Percentiles rank a stretch among this genome's conserved stretches.
Conservation (phyloP, 1,139 yeast genomes). For the Suhomyces bolitotheri region DNA sequence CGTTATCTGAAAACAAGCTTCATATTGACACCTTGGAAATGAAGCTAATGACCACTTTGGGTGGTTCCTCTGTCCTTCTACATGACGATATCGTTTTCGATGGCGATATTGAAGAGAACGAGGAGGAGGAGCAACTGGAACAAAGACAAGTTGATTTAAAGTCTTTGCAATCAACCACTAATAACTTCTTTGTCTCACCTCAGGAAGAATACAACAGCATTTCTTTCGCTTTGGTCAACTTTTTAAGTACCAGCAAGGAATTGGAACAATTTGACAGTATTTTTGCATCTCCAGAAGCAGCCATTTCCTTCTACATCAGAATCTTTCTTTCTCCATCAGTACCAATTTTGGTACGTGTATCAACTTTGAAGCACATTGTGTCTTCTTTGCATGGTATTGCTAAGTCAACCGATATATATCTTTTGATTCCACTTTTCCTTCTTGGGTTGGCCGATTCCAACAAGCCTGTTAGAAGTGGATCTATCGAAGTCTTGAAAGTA, state of each 20-base stretch:
- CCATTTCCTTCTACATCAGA: constrained; percentile 59
- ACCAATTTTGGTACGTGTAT: constrained; percentile 56
- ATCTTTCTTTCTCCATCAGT: constrained; percentile 55
- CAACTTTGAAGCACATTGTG: constrained; percentile 44
- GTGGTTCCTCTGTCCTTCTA: constrained; percentile 22
- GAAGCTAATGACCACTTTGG: constrained; percentile 61
- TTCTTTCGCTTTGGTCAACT: constrained; percentile 31
- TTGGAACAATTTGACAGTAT: constrained; percentile 25
- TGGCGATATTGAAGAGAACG: constrained; percentile 22
- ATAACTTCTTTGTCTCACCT: constrained; percentile 44
- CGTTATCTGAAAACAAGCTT: constrained; percentile 40
- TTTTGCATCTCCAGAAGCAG: constrained; percentile 35
- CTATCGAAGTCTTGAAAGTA: constrained; percentile 25
- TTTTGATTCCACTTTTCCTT: constrained; percentile 38
- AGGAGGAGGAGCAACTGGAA: constrained; percentile 24
- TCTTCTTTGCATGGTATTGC: constrained; percentile 36
- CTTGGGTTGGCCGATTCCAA: constrained; percentile 37
- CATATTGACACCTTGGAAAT: constrained; percentile 63
- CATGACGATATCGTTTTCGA: constrained; percentile 26
- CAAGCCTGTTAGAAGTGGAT: constrained; percentile 30
- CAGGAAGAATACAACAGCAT: constrained; percentile 45
- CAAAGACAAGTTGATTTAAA: constrained; percentile 19
- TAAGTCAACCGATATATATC: constrained; percentile 28
- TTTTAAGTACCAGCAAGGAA: constrained; percentile 25
- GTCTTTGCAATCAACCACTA: constrained; percentile 20